Evolutionary conservation across 2,329 filamentous ascomycete species (phyloP), one percentile per base, ranked within the genome.

Genomic region (Trichoderma endophyticum): DNA sequence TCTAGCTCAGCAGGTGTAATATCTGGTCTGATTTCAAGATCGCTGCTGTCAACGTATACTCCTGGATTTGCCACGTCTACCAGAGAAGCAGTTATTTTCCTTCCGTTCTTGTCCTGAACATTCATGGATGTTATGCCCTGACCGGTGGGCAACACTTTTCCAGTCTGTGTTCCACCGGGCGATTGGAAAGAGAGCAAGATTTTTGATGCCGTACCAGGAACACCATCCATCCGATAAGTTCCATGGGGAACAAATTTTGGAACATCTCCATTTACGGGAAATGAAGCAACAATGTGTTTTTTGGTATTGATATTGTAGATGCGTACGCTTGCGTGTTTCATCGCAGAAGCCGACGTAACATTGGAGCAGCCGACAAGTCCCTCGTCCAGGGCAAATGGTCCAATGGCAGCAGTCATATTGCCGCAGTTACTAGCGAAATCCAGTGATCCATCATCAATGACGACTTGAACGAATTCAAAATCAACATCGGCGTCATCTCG

Each of bases 221-320:
- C 51, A 2, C 64, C 64, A 9, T 67, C 64, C 64, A 57, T 67
- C 4, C 14, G 14, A n/a, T 6, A 57, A 21, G 32, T 28, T 30
- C 64, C 32, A 3, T n/a, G 48, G 7, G 63, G 48, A 6, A n/a
- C 4, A 18, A 66, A 54, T 6, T 48, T 34, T 6, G 64, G 32
- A 28, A 21, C 39, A 43, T 43, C 18, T 43, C 39, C 39, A 43
- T 43, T 18, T 43, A 43, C 39, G 18, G 39, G 39, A 43, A 43
- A 43, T n/a, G 39, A 43, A n/a, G 39, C 39, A 43, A 43, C 1
- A n/a, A 43, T 43, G 8, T 18, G 15, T 39, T 67, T 67, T 15
- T 67, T 67, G 6, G 48, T 65, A 11, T 65, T 65, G 28, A 8
- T 65, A 36, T 65, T 54, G 26, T 54, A 65, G 63, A 65, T 65